phyloP scores from a whole-genome alignment of 2,329 filamentous ascomycete species.

The Exophiala sideris region DNA sequence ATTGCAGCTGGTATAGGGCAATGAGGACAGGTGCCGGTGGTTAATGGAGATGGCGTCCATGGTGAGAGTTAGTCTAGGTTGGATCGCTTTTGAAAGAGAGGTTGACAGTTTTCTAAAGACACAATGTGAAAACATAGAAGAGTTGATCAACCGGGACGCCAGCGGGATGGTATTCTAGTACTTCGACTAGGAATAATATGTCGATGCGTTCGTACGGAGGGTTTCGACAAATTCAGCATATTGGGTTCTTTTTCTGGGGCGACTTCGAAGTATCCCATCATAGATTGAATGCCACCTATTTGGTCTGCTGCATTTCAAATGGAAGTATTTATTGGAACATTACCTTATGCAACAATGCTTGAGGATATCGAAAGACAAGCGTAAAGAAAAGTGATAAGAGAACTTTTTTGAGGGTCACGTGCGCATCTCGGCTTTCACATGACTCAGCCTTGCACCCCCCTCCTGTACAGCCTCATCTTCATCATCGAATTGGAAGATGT shows the following conservation, averaged over 20 bases:
- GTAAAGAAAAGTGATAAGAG: too few relatives aligned
- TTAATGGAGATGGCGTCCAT: slow-evolving; percentile 14
- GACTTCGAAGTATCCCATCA: too few relatives aligned
- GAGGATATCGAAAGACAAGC: too few relatives aligned
- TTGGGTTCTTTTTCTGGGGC: neutral
- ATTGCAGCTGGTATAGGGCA: slow-evolving; percentile 25
- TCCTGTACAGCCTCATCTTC: too few relatives aligned
- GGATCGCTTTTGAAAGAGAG: neutral
- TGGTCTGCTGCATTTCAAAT: too few relatives aligned
- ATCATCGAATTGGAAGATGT: too few relatives aligned
- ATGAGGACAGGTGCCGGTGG: slow-evolving; percentile 5
- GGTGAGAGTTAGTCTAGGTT: neutral
- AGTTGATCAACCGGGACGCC: slow-evolving; percentile 3
- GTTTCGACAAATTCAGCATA: slow-evolving; percentile 9
- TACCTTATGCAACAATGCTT: too few relatives aligned
- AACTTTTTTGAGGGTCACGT: too few relatives aligned
- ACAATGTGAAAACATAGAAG: neutral
- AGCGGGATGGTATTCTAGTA: neutral
- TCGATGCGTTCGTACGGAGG: neutral
- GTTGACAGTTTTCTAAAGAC: neutral
- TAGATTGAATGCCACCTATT: too few relatives aligned
- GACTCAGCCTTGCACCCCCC: too few relatives aligned
- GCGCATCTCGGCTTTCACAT: too few relatives aligned
- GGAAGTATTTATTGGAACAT: too few relatives aligned
- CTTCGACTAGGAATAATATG: neutral